Base-by-base conservation (phyloP, 1,139 yeast species). In the Sugiyamaella pinicola region DNA sequence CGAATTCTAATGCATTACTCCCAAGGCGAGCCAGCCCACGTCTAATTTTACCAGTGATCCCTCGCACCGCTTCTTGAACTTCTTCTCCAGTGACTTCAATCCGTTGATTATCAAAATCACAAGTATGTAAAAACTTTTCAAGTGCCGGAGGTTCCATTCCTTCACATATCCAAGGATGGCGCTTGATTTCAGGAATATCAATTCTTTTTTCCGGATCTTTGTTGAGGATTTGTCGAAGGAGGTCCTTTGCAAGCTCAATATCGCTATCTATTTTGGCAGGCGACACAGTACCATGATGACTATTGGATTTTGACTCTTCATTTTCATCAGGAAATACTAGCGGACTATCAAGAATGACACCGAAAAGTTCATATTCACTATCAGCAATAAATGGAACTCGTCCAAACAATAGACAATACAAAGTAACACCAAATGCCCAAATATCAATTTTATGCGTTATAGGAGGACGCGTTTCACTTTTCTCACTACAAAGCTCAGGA, bases 391-490 rank as follows among this genome's bases (percentile, higher is more conserved):
- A 95, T 1, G 99, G 99, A 42, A 93, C 81, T 58, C 79, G 77
- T 7, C 99, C 99, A 71, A 87, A 93, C 18, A 93, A 69, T 41
- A 95, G 74, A 69, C 99, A 91, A 67, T 84, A 93, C 19, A 95
- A 74, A 0, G 99, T 93, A 1, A 93, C 91, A 3, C 99, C 99
- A 31, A 91, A 70, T 0, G 99, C 97, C 99, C 99, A 95, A 13
- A 91, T 85, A 69, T 91, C 98, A 53, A 91, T 87, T 68, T 87
- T 89, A 63, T 84, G 75, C 56, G 85, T 83, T 37, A 87, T 83
- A 48, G 75, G 78, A 2, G 83, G 72, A 10, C 73, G 78, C n/a
- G 63, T 57, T 13, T 51, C 59, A 29, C 35, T 42, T 10, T 40
- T 33, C 10, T 49, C 51, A 52, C 76, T 79, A 65, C 91, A 85